Conservation (phyloP, 2,329 filamentous ascomycete species). For the Penicillium sp. region DNA sequence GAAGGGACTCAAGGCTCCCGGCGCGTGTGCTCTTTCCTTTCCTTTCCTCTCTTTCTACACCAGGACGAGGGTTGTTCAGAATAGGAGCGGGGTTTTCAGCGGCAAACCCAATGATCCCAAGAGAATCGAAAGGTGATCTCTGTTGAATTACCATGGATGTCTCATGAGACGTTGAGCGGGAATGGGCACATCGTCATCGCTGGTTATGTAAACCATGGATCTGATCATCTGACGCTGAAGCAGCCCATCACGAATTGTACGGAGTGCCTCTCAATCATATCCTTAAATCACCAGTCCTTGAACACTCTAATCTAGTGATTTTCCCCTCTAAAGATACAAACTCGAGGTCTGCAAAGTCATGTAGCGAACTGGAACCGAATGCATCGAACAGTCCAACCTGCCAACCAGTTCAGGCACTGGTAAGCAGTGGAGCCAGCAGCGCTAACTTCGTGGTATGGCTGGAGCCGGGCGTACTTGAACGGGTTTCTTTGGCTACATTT, state of each 20-base stretch:
- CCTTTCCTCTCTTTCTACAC: not conserved
- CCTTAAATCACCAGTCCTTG: too few species aligned
- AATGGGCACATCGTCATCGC: not conserved
- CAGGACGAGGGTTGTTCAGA: not conserved
- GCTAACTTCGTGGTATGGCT: not conserved
- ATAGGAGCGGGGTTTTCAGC: not conserved
- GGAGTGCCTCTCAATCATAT: too few species aligned
- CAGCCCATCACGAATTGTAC: not conserved
- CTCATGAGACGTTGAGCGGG: not conserved
- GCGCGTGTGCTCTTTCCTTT: not conserved
- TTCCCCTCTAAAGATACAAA: too few species aligned
- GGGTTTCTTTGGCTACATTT: conserved; percentile 8
- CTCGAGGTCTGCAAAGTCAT: too few species aligned
- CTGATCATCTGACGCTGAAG: not conserved
- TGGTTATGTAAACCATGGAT: not conserved
- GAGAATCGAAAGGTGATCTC: too few species aligned
- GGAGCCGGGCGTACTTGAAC: not conserved
- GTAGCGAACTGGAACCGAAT: too few species aligned
- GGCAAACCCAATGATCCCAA: too few species aligned
- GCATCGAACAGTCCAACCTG: too few species aligned
- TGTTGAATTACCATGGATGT: not conserved
- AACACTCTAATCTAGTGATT: too few species aligned
- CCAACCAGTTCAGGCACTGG: too few species aligned
- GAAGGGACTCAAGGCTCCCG: not conserved
- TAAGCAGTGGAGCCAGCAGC: too few species aligned